Conservation (phyloP, 2,329 filamentous ascomycete species). For the Curvularia spicifera region DNA sequence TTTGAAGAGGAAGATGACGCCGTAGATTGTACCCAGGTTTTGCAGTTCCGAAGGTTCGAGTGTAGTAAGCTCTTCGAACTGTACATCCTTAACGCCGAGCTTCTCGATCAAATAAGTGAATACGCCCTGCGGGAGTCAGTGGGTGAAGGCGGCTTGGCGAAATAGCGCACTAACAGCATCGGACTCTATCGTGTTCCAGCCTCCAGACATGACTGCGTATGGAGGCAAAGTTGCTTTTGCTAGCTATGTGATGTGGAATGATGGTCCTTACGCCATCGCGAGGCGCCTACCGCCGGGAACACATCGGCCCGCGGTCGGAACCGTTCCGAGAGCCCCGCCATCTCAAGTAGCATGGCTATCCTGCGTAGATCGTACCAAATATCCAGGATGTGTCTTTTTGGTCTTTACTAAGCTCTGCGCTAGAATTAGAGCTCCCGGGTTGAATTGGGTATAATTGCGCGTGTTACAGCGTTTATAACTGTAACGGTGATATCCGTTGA, state of each 20-base stretch:
- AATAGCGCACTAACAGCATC: slow-evolving; percentile 73
- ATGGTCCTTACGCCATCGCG: slow-evolving; percentile 21
- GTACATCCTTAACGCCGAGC: slow-evolving; percentile 89
- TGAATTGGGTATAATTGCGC: neutral
- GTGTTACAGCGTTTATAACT: neutral
- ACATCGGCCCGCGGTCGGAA: slow-evolving; percentile 29
- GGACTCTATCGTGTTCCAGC: slow-evolving; percentile 32
- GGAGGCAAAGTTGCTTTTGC: neutral
- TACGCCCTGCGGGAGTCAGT: slow-evolving; percentile 69
- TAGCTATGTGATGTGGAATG: slow-evolving; percentile 18
- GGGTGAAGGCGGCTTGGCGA: neutral
- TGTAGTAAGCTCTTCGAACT: slow-evolving; percentile 94
- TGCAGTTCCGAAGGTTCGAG: slow-evolving; percentile 79
- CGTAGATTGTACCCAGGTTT: slow-evolving; percentile 71
- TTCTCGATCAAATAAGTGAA: slow-evolving; percentile 96
- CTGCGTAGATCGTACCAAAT: slow-evolving; percentile 1
- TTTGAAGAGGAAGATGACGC: slow-evolving; percentile 99
- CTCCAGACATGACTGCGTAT: slow-evolving; percentile 25
- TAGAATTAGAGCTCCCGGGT: neutral
- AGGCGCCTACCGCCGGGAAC: slow-evolving; percentile 25
- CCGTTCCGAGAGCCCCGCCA: slow-evolving; percentile 20
- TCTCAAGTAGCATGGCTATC: neutral
- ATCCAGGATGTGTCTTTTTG: neutral
- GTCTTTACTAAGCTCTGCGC: neutral
- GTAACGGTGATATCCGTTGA: neutral